phyloP scores from a whole-genome alignment of 345 rosid genomes.

The Euphorbia pulcherrima region DNA sequence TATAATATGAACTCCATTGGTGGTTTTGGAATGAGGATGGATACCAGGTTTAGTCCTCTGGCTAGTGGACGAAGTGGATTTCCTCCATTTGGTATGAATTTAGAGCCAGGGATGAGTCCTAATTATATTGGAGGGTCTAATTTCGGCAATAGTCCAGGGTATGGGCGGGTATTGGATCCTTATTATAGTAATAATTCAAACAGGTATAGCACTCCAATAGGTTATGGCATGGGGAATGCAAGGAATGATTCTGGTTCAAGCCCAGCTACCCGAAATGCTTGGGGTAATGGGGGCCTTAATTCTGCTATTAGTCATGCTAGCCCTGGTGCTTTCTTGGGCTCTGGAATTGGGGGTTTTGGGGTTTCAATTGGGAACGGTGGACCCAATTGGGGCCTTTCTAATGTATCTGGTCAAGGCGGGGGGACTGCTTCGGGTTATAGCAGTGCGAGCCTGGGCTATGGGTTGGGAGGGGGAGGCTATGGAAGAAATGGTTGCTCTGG shows the following conservation, averaged over 20 bases:
- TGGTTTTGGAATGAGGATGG: slow-evolving; percentile 58
- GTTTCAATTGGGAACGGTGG: slow-evolving; percentile 61
- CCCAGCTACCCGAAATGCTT: slow-evolving; percentile 54
- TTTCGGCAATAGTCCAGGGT: slow-evolving; percentile 57
- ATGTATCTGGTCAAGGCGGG: slow-evolving; percentile 41
- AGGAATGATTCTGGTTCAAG: slow-evolving; percentile 58
- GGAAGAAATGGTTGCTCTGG: slow-evolving; percentile 51
- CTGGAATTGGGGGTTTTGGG: slow-evolving; percentile 56
- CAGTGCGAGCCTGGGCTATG: slow-evolving; percentile 34
- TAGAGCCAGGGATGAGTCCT: slow-evolving; percentile 63
- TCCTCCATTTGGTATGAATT: slow-evolving; percentile 57
- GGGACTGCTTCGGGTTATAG: slow-evolving; percentile 40
- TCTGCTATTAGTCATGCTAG: slow-evolving; percentile 39
- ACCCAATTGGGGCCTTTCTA: slow-evolving; percentile 64
- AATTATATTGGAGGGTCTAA: slow-evolving; percentile 55
- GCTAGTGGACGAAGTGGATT: slow-evolving; percentile 56
- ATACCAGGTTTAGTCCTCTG: slow-evolving; percentile 74
- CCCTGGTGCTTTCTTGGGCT: slow-evolving; percentile 42
- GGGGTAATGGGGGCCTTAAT: slow-evolving; percentile 69
- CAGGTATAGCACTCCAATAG: slow-evolving; percentile 68
- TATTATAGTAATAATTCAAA: slow-evolving; percentile 53
- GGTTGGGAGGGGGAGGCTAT: slow-evolving; percentile 47
- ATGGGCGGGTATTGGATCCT: slow-evolving; percentile 56
- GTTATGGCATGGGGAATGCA: slow-evolving; percentile 46
- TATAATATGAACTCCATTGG: slow-evolving; percentile 52